These are phyloP conservation scores for Syncephalastrum monosporum DNA, from an alignment of 371 early-diverging fungal species.

Conservation along the genomic window DNA sequence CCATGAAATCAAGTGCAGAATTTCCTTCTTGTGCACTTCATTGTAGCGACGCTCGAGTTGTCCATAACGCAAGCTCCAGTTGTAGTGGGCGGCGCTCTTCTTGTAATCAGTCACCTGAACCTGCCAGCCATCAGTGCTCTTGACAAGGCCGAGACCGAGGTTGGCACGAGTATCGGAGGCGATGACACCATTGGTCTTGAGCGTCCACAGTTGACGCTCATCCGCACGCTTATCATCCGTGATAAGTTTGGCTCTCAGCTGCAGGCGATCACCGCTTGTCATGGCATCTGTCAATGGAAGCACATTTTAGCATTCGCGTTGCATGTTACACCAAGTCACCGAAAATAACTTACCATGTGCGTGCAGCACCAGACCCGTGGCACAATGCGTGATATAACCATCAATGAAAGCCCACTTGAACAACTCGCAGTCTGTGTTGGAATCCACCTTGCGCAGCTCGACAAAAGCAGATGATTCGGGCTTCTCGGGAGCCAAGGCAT, in stretches of 20 bases:
- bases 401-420: constrained; percentile 48
- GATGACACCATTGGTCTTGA: constrained; percentile 41
- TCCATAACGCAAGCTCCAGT: constrained; percentile 40
- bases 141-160: constrained; percentile 29
- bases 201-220: constrained; percentile 32
- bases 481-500: constrained; percentile 29
- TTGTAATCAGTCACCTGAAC: constrained; percentile 28
- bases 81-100: constrained; percentile 21
- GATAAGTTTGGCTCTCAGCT: constrained; percentile 19
- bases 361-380: constrained; percentile 38
- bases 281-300: constrained; percentile 17
- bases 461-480: constrained; percentile 17
- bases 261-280: constrained; percentile 23
- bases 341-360: constrained; percentile 25
- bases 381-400: constrained; percentile 49
- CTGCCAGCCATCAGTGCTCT: constrained; percentile 20
- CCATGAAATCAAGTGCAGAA: constrained; percentile 26
- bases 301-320: constrained; percentile 1
- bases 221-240: constrained; percentile 16
- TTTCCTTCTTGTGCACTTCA: constrained; percentile 29
- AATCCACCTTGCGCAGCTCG: constrained; percentile 11
- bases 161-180: constrained; percentile 22
- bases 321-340: neutral
- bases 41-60: constrained; percentile 27
- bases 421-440: constrained; percentile 9